Evolutionary conservation across 352 stramenopile species (phyloP).

Genomic region (Globisporangium okanoganense): DNA sequence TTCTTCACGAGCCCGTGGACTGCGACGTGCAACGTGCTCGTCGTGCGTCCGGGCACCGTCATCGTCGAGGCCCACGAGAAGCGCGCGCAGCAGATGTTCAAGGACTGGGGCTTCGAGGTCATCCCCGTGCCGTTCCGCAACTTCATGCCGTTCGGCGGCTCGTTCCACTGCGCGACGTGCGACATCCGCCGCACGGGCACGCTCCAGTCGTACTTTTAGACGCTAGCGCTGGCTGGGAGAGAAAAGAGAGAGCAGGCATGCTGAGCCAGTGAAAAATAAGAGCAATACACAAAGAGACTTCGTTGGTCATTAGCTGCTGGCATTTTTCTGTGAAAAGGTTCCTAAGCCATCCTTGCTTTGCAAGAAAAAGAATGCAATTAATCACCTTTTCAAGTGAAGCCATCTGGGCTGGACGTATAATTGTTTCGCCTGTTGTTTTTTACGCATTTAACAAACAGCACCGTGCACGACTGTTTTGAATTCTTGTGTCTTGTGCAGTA

Average conservation of each 20-base stretch:
- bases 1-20: constrained; percentile 91
- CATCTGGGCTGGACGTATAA: background rate
- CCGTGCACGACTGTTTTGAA: background rate
- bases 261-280: too few relatives aligned
- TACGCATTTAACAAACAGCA: background rate
- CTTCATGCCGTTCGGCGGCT: constrained; percentile 89
- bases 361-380: too few relatives aligned
- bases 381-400: background rate
- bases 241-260: background rate
- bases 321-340: too few relatives aligned
- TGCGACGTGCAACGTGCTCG: constrained; percentile 88
- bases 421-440: background rate
- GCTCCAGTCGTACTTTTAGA: constrained; percentile 86
- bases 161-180: constrained; percentile 88
- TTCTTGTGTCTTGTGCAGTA: background rate
- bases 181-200: constrained; percentile 79
- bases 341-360: too few relatives aligned
- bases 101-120: constrained; percentile 87
- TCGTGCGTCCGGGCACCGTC: constrained; percentile 76
- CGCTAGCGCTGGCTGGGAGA: background rate
- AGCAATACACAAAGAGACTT: too few relatives aligned
- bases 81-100: constrained; percentile 73
- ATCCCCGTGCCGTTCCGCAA: constrained; percentile 88
- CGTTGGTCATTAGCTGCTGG: too few relatives aligned
- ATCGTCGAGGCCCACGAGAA: constrained; percentile 86